Conservation (phyloP, 192 early-diverging fungal genomes). For the Backusella circina region DNA sequence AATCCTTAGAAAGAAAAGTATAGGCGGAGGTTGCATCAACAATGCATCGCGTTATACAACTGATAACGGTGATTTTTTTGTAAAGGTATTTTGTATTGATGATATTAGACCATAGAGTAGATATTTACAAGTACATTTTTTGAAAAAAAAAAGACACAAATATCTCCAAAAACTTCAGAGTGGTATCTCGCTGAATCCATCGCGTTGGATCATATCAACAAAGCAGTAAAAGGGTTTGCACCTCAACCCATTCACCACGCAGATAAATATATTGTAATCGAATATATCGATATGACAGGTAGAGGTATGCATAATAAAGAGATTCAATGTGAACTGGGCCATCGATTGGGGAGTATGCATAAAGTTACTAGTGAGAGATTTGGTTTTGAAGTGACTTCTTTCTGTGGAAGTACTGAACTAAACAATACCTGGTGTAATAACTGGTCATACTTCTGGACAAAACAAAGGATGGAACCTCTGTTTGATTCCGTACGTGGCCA, state of each 20-base stretch:
- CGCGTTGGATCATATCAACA: not conserved
- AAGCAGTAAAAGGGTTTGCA: not conserved
- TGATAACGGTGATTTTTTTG: constrained; percentile 3
- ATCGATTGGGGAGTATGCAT: not conserved
- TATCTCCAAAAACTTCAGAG: not conserved
- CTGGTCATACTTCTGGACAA: not conserved
- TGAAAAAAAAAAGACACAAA: not conserved
- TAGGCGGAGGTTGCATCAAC: not conserved
- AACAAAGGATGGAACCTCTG: not conserved
- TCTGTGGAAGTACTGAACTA: not conserved
- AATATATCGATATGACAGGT: not conserved
- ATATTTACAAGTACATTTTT: not conserved
- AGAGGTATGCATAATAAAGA: not conserved
- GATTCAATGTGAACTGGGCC: not conserved
- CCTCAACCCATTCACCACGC: not conserved
- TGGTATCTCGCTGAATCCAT: not conserved
- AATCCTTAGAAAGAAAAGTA: not conserved
- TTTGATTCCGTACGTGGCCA: not conserved
- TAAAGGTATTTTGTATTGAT: not conserved
- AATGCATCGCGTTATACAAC: not conserved
- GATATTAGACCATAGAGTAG: not conserved
- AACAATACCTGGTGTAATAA: not conserved
- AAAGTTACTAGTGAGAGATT: not conserved
- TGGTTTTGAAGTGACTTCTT: not conserved
- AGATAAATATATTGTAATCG: not conserved